phyloP scores from a whole-genome alignment of 768 basidiomycete genomes.

The Phylloporus arenicola region DNA sequence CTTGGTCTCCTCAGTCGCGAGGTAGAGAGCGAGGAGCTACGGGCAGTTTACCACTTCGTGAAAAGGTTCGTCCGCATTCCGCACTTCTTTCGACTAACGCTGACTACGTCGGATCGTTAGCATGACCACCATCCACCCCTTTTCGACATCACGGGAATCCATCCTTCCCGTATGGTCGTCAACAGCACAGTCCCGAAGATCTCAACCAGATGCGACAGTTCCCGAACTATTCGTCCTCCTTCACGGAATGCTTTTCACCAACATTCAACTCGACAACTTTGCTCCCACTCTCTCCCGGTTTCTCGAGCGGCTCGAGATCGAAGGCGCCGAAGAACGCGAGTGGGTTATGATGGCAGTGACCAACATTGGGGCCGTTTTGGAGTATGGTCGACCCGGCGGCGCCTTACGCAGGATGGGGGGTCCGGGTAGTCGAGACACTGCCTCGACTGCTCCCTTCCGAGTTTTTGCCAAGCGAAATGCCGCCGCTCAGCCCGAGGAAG shows the following conservation, averaged over 20 bases:
- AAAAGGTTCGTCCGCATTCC: constrained; percentile 63
- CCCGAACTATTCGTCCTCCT: constrained; percentile 85
- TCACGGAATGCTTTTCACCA: constrained; percentile 97
- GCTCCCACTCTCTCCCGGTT: constrained; percentile 74
- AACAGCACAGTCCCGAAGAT: constrained; percentile 55
- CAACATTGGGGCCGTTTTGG: constrained; percentile 76
- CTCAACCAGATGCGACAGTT: constrained; percentile 65
- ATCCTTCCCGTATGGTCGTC: constrained; percentile 85
- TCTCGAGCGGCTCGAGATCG: constrained; percentile 79
- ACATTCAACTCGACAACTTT: constrained; percentile 92
- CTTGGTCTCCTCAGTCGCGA: constrained; percentile 84
- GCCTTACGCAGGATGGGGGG: constrained; percentile 62
- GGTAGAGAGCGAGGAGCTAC: constrained; percentile 72
- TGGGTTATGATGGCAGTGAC: constrained; percentile 97
- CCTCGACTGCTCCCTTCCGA: constrained; percentile 37
- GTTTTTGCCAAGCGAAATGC: constrained; percentile 47
- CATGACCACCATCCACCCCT: constrained; percentile 88
- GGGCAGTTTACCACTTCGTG: constrained; percentile 87
- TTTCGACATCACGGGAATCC: constrained; percentile 83
- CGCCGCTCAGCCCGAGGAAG: constrained; percentile 27
- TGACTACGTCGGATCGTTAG: constrained; percentile 37
- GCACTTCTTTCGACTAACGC: not conserved
- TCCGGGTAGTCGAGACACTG: constrained; percentile 34
- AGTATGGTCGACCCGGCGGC: constrained; percentile 78
- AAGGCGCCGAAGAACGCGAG: constrained; percentile 74